These are phyloP conservation scores for Myrmaecium sp. DNA, from an alignment of 2,329 filamentous ascomycete genomes.

Conservation along the genomic window DNA sequence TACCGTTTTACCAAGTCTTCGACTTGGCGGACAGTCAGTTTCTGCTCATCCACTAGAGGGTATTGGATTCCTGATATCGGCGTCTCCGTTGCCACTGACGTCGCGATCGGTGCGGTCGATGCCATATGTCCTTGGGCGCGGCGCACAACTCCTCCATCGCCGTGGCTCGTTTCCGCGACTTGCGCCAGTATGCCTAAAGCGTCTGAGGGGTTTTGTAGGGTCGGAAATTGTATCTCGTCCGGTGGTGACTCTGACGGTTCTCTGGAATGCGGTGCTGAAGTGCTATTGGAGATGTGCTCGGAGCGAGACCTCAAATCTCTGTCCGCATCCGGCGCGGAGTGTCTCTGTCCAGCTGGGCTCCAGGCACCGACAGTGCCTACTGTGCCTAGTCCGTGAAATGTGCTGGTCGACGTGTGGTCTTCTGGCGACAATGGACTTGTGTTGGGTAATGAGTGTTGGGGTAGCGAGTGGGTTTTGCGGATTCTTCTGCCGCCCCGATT, in stretches of 20 bases:
- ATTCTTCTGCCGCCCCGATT: conserved; percentile 42
- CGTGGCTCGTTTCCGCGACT: conserved; percentile 24
- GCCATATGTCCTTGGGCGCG: conserved; percentile 1
- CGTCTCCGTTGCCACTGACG: background rate
- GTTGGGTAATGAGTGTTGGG: background rate
- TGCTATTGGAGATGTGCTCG: too few species aligned
- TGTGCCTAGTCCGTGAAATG: conserved; percentile 19
- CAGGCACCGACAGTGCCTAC: too few species aligned
- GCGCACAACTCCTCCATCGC: conserved; percentile 8
- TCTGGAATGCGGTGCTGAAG: too few species aligned
- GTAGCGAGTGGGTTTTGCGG: conserved; percentile 25
- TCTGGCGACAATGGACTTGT: too few species aligned
- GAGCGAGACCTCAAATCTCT: too few species aligned
- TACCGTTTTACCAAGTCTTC: conserved; percentile 40
- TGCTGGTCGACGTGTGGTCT: too few species aligned
- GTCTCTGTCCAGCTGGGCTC: too few species aligned
- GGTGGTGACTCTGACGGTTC: too few species aligned
- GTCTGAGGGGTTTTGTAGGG: conserved; percentile 32
- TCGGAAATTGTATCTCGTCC: too few species aligned
- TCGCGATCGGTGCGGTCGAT: conserved; percentile 12
- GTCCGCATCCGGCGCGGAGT: too few species aligned
- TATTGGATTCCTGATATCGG: conserved; percentile 21
- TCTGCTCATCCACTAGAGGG: conserved; percentile 23
- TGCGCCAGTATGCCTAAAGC: conserved; percentile 31
- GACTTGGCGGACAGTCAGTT: conserved; percentile 28